phyloP scores from a whole-genome alignment of 2,329 filamentous ascomycete species.

The Trichoderma endophyticum region DNA sequence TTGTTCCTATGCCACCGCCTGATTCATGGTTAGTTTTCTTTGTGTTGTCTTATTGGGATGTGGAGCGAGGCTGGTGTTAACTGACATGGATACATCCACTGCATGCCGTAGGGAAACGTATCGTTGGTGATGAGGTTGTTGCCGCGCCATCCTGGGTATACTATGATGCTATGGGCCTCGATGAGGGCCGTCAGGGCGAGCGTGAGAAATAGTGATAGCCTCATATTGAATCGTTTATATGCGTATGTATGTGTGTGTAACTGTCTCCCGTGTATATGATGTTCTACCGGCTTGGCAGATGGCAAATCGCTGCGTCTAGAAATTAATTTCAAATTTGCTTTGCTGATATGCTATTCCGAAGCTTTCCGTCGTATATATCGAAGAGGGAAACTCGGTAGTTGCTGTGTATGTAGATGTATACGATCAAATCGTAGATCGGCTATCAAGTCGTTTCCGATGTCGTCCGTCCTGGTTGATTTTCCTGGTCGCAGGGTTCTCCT shows the following conservation, averaged over 20 bases:
- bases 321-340: neutral
- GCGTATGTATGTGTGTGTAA: neutral
- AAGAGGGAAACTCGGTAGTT: neutral
- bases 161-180: constrained; percentile 75
- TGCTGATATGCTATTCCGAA: too few species aligned
- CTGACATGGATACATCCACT: constrained; percentile 94
- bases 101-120: constrained; percentile 83
- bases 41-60: neutral
- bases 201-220: constrained; percentile 41
- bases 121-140: constrained; percentile 80
- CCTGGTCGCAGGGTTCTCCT: neutral
- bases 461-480: neutral
- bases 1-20: constrained; percentile 81
- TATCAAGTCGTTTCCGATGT: neutral
- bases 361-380: neutral
- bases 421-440: neutral
- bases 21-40: constrained; percentile 14
- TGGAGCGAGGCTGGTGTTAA: constrained; percentile 25
- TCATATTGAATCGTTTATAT: constrained; percentile 38
- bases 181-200: constrained; percentile 48
- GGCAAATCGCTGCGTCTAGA: neutral
- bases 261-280: neutral
- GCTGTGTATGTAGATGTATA: neutral
- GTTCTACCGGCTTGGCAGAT: neutral
- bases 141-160: constrained; percentile 83